Evolutionary conservation across 2,329 filamentous ascomycete genomes (phyloP), one percentile per base, ranked within the genome.

Genomic region (Cylindrodendrum hubeiense): DNA sequence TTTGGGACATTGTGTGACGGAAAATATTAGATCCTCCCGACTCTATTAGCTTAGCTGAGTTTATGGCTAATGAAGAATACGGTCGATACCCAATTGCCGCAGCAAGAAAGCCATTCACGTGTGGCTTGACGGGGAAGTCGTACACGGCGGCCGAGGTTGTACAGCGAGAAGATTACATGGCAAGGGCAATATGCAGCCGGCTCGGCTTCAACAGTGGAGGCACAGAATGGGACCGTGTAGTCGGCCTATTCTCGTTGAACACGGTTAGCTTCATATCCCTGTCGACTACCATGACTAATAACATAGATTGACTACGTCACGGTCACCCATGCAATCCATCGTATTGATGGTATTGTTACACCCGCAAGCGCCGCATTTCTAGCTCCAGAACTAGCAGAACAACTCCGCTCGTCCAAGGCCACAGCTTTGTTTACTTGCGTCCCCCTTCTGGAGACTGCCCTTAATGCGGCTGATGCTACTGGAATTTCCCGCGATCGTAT

Each of bases 161-260:
- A 49, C n/a, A 33, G 55, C 4, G 33, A 41, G 17, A 43, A 41
- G 12, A n/a, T n/a, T 49, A 28, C 15, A 21, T 50, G 10, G 22
- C 55, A 4, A 9, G 33, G 9, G 55, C 44, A 2, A 15, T 58
- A 5, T 22, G 12, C 9, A 39, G 41, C 22, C 39, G 37, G 4
- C 22, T 41, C 22, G 33, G 22, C 6, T 41, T 49, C 5, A 5
- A 22, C 2, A 4, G 5, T 2, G 33, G 30, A 2, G 44, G 55
- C 12, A 30, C 55, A 2, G 55, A 58, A 19, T 58, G 55, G 55
- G 33, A 50, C 17, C 34, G 46, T 10, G 44, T 43, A 3, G 55
- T 41, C 4, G 30, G 17, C 24, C 49, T 50, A 22, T 58, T 50
- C 28, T 49, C 55, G 10, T 24, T 58, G 10, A 58, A 58, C 22